These are phyloP conservation scores for Bocquillonia castaneifolia DNA, from an alignment of 441 rosid species.

Conservation along the genomic window DNA sequence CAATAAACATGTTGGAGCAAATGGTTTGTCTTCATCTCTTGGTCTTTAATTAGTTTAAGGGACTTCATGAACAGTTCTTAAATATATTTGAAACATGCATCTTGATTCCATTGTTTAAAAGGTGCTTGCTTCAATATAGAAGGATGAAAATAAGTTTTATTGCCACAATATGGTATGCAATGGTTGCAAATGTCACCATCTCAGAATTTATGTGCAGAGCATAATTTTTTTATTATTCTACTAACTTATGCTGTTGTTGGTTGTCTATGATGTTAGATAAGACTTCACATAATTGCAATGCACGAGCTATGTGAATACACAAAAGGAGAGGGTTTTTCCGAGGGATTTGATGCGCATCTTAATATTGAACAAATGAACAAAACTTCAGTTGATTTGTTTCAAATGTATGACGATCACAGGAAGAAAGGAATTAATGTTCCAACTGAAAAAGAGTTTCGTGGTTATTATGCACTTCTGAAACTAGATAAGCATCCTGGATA, in stretches of 20 bases:
- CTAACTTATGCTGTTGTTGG: slow-evolving; percentile 20
- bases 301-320: slow-evolving; percentile 90
- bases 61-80: neutral
- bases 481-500: slow-evolving; percentile 99
- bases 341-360: slow-evolving; percentile 99
- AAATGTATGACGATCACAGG: slow-evolving; percentile 96
- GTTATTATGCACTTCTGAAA: slow-evolving; percentile 97
- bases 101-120: slow-evolving; percentile 11
- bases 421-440: slow-evolving; percentile 73
- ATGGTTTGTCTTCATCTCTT: slow-evolving; percentile 54
- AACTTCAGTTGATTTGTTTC: slow-evolving; percentile 92
- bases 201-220: neutral
- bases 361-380: slow-evolving; percentile 99
- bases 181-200: too few relatives aligned
- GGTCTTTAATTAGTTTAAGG: slow-evolving; percentile 5
- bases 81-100: neutral
- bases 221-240: slow-evolving; percentile 9
- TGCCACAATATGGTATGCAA: slow-evolving; percentile 3
- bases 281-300: slow-evolving; percentile 96
- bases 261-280: slow-evolving; percentile 58
- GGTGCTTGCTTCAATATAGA: slow-evolving; percentile 5
- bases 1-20: slow-evolving; percentile 89
- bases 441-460: slow-evolving; percentile 91
- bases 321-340: slow-evolving; percentile 95
- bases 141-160: slow-evolving; percentile 9